Base-by-base conservation (phyloP, 1,284 basidiomycete species). In the Boletus sp. region DNA sequence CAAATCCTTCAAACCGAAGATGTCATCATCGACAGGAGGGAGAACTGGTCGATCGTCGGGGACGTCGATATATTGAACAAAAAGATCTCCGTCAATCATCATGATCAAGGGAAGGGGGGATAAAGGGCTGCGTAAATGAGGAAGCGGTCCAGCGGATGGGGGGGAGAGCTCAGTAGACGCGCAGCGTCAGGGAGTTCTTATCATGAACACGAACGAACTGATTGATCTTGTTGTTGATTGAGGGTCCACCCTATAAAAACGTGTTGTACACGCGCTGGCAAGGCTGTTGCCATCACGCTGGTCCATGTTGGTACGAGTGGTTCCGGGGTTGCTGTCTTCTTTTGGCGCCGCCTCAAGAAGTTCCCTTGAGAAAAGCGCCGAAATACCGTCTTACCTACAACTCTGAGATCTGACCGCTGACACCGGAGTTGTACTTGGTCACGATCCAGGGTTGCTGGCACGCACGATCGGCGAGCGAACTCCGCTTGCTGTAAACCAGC, bases 171-270 rank as follows among this genome's bases (percentile, higher is more conserved):
- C 20, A 27, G 35, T 42, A 60, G 58, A 55, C 61, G 62, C 68
- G 52, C 58, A 20, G 29, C 33, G 42, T 52, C 51, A 56, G 46
- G 57, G 51, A 36, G 54, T 70, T 74, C 73, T 72, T 72, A 75
- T 72, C 71, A 43, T 52, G 53, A 53, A 63, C 51, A 6, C 49
- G 57, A 62, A 57, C 47, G 42, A 61, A 43, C 46, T 67, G 60
- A 70, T 64, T 72, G 61, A 69, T 61, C 47, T 36, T 72, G 65
- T 72, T 72, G 52, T 73, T 61, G 52, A 62, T 72, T 73, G 70
- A 56, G 73, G 73, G 70, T 74, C 71, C 70, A 73, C 69, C 70
- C 68, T 73, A 74, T 35, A 59, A 72, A 73, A 73, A 75, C 70
- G 70, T 72, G 70, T 74, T 69, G 53, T 57, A 62, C 70, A 72